Percentiles rank a stretch among this genome's conserved stretches.
phyloP scores from a whole-genome alignment of 225 moss, liverwort and hornwort genomes.

The Pseudisothecium myosuroides region DNA sequence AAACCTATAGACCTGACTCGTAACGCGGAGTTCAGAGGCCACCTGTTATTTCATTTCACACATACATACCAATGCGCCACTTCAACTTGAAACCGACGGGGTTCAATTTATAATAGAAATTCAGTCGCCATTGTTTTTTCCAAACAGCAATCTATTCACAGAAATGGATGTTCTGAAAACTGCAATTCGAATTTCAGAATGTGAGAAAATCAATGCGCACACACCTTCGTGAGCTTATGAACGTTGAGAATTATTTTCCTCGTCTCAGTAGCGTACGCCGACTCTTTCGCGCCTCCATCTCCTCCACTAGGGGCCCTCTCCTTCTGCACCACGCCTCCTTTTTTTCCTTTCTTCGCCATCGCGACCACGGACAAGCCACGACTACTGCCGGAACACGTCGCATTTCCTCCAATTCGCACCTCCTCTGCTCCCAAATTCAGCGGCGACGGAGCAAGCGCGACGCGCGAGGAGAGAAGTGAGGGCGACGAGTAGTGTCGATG shows the following conservation, averaged over 20 bases:
- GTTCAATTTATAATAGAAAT: neutral
- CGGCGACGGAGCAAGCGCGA: neutral
- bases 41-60: neutral
- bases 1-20: neutral
- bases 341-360: slow-evolving; percentile 90
- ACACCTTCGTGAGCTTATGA: slow-evolving; percentile 81
- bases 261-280: slow-evolving; percentile 85
- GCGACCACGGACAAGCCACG: slow-evolving; percentile 22
- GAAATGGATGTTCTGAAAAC: neutral
- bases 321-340: slow-evolving; percentile 51
- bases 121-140: neutral
- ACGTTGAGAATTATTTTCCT: slow-evolving; percentile 78
- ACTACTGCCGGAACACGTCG: neutral
- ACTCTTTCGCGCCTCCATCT: slow-evolving; percentile 43
- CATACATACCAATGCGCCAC: neutral
- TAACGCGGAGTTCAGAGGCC: neutral
- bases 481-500: neutral
- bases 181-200: neutral
- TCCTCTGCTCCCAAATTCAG: neutral
- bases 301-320: slow-evolving; percentile 33
- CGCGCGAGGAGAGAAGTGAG: slow-evolving; percentile 4
- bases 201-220: neutral
- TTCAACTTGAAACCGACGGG: neutral
- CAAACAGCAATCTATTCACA: neutral
- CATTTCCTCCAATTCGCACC: neutral